Evolutionary conservation across 352 stramenopile species (phyloP).

Genomic region (Globisporangium spiculum): DNA sequence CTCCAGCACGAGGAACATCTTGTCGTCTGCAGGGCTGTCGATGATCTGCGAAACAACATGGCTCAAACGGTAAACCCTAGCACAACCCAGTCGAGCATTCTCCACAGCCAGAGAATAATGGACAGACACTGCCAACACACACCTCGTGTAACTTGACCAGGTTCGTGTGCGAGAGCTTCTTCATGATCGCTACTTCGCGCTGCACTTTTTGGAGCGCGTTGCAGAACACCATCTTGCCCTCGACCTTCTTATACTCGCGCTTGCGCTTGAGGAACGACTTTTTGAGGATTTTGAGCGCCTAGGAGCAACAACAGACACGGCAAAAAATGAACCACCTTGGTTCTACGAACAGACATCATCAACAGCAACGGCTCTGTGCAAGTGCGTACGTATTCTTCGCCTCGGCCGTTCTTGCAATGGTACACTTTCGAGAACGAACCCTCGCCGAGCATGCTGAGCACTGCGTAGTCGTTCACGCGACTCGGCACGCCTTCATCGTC

Average conservation of each 20-base stretch:
- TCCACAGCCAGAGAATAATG: neutral
- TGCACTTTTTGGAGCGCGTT: slow-evolving; percentile 82
- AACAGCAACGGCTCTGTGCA: no score
- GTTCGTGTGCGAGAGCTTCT: slow-evolving; percentile 70
- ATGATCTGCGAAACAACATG: slow-evolving; percentile 45
- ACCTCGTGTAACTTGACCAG: slow-evolving; percentile 69
- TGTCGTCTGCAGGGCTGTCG: slow-evolving; percentile 71
- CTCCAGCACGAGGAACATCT: slow-evolving; percentile 81
- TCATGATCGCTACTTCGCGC: slow-evolving; percentile 83
- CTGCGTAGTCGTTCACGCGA: slow-evolving; percentile 74
- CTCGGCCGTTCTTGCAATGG: slow-evolving; percentile 44
- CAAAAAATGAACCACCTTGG: neutral
- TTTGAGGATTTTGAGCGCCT: slow-evolving; percentile 85
- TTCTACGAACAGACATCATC: no score
- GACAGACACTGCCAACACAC: neutral
- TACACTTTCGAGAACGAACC: slow-evolving; percentile 83
- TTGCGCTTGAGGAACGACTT: slow-evolving; percentile 86
- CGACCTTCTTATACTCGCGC: slow-evolving; percentile 76
- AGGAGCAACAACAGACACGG: neutral
- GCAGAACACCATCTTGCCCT: slow-evolving; percentile 73
- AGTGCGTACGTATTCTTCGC: slow-evolving; percentile 44
- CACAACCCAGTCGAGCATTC: neutral
- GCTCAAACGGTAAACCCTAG: no score
- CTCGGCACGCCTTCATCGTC: slow-evolving; percentile 55
- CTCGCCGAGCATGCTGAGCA: slow-evolving; percentile 61